Evolutionary conservation across 495 filamentous ascomycete genomes (phyloP), one percentile per base, ranked within the genome.

Genomic region (Letharia lupina): DNA sequence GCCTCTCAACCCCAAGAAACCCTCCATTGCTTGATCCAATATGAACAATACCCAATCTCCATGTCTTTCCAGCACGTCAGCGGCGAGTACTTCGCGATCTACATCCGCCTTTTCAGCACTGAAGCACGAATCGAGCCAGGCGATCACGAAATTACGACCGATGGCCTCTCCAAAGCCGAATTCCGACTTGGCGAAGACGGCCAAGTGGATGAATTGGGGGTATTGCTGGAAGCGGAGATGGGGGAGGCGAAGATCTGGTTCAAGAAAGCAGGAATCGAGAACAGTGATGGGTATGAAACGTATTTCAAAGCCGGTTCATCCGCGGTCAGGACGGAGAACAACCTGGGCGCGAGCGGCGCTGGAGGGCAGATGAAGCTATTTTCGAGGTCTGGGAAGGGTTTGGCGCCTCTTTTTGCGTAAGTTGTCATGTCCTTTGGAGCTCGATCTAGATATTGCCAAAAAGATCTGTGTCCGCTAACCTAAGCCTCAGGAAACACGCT

Each of bases 131-230:
- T 0, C 60, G 70, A 68, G 59, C 74, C 73, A 71, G 71, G 73
- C 18, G 73, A 73, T 45, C 70, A 70, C 45, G 37, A 61, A 23
- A 23, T 63, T 16, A 71, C 71, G 37, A 48, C 67, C 16, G 57
- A 66, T 18, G 0, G n/a, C 3, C 11, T 60, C 18, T 65, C 68
- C 2, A 71, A 72, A n/a, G 76, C 72, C 15, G 76, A 78, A 59
- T 81, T 80, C 54, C 68, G 71, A 33, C 59, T 83, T 16, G 74
- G 75, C n/a, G 68, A 70, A 2, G 70, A 68, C n/a, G 80, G 80
- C 16, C 47, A 23, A 4, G 75, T 72, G 4, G 65, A 52, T 33
- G 72, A 60, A 54, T 50, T 81, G 39, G 75, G 73, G 5, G 65
- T 79, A 40, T 60, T 67, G 41, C 64, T 77, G 42, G 71, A 77